A percentile compares a stretch with the other conserved stretches of the same genome.
These are phyloP conservation scores for Suzukiozyma palmioleophila DNA, from an alignment of 1,139 yeast species.

Conservation along the genomic window DNA sequence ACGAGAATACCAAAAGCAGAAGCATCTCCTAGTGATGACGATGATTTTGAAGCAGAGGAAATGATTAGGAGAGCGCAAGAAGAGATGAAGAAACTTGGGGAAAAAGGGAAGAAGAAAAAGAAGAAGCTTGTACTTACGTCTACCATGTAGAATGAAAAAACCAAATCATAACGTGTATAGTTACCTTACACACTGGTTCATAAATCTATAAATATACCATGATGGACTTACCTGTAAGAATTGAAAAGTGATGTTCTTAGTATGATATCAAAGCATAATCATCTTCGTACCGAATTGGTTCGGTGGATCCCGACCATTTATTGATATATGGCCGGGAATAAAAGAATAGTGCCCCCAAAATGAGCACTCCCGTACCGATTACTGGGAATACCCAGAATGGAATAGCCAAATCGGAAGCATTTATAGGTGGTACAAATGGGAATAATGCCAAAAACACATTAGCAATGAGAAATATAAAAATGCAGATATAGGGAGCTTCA, in stretches of 20 bases:
- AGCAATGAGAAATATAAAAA: constrained; percentile 39
- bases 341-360: constrained; percentile 41
- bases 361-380: constrained; percentile 45
- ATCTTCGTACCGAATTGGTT: constrained; percentile 13
- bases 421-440: constrained; percentile 55
- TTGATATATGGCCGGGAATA: constrained; percentile 11
- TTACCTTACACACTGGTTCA: too few species aligned
- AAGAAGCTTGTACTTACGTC: constrained; percentile 31
- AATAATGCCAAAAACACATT: constrained; percentile 51
- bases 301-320: not conserved
- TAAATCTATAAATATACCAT: too few species aligned
- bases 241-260: not conserved
- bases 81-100: constrained; percentile 32
- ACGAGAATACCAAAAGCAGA: constrained; percentile 42
- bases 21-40: constrained; percentile 16
- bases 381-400: constrained; percentile 60
- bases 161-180: too few species aligned
- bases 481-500: constrained; percentile 27
- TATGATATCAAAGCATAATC: constrained; percentile 6
- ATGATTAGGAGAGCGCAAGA: constrained; percentile 47
- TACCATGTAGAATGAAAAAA: constrained; percentile 1
- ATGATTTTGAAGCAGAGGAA: constrained; percentile 46
- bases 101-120: constrained; percentile 28
- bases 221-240: not conserved
- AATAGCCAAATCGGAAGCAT: constrained; percentile 19